Conservation (phyloP, 2,329 filamentous ascomycete genomes). For the Zymoseptoria passerinii region DNA sequence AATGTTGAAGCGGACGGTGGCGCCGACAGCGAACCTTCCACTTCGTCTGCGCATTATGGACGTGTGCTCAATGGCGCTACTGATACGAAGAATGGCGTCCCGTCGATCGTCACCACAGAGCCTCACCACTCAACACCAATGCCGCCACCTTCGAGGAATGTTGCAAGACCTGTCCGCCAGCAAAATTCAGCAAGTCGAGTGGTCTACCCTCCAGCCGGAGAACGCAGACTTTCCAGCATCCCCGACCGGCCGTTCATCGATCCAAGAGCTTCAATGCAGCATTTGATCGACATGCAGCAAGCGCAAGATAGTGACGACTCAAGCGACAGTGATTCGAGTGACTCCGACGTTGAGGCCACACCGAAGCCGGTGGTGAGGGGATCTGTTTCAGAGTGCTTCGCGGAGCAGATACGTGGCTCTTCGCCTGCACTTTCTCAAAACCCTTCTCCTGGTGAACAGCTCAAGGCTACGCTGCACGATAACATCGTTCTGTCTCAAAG, state of each 20-base stretch:
- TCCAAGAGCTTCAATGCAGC: background rate
- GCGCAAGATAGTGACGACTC: slow-evolving; percentile 1
- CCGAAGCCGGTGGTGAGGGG: slow-evolving; percentile 1
- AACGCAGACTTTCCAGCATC: slow-evolving; percentile 1
- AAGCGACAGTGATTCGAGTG: slow-evolving; percentile 3
- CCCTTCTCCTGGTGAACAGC: background rate
- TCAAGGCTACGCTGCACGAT: background rate
- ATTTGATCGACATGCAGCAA: slow-evolving; percentile 1
- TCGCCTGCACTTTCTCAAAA: background rate
- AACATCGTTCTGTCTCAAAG: background rate
- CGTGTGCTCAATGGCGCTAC: background rate
- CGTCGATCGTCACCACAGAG: background rate
- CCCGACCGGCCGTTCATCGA: background rate
- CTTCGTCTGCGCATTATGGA: background rate
- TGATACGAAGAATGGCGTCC: background rate
- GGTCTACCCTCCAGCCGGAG: background rate
- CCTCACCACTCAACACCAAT: background rate
- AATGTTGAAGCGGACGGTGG: background rate
- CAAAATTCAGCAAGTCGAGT: background rate
- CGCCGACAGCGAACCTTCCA: background rate
- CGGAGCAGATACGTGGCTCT: background rate
- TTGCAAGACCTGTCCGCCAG: background rate
- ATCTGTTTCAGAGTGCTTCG: slow-evolving; percentile 11
- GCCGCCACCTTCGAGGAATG: background rate
- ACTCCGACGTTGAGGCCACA: slow-evolving; percentile 1